phyloP scores from a whole-genome alignment of 2,329 filamentous ascomycete species.

The Bipolaris victoriae region DNA sequence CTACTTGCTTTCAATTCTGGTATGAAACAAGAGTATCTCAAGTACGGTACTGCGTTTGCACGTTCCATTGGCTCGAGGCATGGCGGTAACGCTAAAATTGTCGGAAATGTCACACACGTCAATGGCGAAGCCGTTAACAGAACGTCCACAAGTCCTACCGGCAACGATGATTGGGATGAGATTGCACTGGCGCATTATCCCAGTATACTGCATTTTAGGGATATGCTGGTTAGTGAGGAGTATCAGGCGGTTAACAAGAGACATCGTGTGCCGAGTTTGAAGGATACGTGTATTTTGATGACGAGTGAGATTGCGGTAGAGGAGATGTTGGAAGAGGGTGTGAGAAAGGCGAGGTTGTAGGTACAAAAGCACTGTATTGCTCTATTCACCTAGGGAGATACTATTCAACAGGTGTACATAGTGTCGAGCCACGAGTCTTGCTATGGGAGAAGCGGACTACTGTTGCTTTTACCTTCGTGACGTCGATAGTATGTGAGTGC shows the following conservation, averaged over 20 bases:
- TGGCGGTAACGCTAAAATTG: slow-evolving; percentile 66
- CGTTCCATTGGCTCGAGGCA: slow-evolving; percentile 57
- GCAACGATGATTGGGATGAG: slow-evolving; percentile 62
- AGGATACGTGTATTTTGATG: slow-evolving; percentile 61
- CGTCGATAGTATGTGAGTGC: no score
- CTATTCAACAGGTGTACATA: no score
- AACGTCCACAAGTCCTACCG: slow-evolving; percentile 14
- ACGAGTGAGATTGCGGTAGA: slow-evolving; percentile 57
- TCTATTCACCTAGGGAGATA: no score
- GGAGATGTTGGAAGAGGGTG: slow-evolving; percentile 16
- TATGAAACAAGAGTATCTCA: slow-evolving; percentile 60
- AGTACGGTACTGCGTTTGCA: slow-evolving; percentile 63
- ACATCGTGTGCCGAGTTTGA: slow-evolving; percentile 58
- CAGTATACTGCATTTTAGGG: slow-evolving; percentile 65
- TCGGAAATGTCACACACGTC: slow-evolving; percentile 60
- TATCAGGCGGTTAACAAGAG: slow-evolving; percentile 65
- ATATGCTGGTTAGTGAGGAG: slow-evolving; percentile 64
- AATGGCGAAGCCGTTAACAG: slow-evolving; percentile 9
- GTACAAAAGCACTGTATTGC: background rate
- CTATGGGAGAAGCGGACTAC: no score
- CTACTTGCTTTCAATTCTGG: slow-evolving; percentile 63
- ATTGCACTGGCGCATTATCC: slow-evolving; percentile 70
- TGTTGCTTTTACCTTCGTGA: no score
- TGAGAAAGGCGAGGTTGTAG: slow-evolving; percentile 18
- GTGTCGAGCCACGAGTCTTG: no score